Conservation (phyloP, 495 filamentous ascomycete genomes). For the Entonaema liquescens region DNA sequence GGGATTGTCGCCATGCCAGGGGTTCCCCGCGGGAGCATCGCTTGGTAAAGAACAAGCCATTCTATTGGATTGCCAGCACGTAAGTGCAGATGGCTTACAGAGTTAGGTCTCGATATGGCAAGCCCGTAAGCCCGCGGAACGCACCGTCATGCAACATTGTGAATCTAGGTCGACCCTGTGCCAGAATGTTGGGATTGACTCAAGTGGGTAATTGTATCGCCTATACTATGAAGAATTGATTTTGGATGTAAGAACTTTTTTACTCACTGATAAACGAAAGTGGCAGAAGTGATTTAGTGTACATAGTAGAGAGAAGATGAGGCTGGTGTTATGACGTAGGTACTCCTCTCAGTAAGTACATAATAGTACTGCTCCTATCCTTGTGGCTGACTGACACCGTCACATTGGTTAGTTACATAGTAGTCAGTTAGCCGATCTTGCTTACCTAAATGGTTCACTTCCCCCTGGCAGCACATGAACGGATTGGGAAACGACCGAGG, state of each 20-base stretch:
- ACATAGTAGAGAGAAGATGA: no score
- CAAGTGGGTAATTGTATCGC: background rate
- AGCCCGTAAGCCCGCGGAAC: constrained; percentile 28
- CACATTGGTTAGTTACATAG: background rate
- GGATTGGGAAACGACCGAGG: constrained; percentile 42
- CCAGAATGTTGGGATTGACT: constrained; percentile 16
- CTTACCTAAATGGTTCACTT: constrained; percentile 22
- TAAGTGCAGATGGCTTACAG: constrained; percentile 15
- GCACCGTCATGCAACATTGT: constrained; percentile 34
- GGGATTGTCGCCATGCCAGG: constrained; percentile 15
- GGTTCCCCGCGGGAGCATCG: constrained; percentile 15
- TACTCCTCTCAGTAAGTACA: background rate
- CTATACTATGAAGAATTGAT: background rate
- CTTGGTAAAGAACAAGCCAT: constrained; percentile 7
- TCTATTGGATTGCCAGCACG: constrained; percentile 22
- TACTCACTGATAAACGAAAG: background rate
- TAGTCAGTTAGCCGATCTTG: background rate
- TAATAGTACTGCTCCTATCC: background rate
- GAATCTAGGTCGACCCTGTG: constrained; percentile 17
- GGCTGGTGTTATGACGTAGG: background rate
- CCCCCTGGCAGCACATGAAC: constrained; percentile 24
- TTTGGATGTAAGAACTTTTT: background rate
- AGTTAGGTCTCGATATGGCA: constrained; percentile 12
- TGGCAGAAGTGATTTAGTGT: no score
- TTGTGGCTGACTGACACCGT: background rate